A percentile compares a stretch with the other conserved stretches of the same genome.
These are phyloP conservation scores for Carex arenaria DNA, from an alignment of 202 grass and related monocot species.

Conservation along the genomic window DNA sequence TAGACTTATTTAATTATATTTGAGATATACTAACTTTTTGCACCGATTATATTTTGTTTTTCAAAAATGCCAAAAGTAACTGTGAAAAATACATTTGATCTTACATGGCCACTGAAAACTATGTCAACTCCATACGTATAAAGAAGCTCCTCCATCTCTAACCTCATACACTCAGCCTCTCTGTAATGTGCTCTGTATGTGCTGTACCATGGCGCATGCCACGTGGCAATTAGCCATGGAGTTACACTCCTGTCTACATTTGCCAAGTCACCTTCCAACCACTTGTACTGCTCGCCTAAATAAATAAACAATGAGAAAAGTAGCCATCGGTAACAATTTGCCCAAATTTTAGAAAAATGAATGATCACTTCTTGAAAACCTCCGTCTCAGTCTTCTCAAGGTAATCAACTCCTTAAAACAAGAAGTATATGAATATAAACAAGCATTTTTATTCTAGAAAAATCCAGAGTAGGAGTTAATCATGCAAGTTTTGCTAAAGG, in stretches of 20 bases:
- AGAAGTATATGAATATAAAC: not conserved
- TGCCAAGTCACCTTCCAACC: constrained; percentile 62
- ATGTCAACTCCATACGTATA: constrained; percentile 63
- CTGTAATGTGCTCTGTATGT: constrained; percentile 73
- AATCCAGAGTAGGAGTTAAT: not conserved
- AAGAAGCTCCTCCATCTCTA: constrained; percentile 88
- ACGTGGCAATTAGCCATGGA: constrained; percentile 71
- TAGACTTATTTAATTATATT: not conserved
- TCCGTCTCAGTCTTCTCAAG: not conserved
- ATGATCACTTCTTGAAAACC: not conserved
- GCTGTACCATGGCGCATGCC: constrained; percentile 92
- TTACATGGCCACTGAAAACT: constrained; percentile 86
- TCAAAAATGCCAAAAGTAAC: not conserved
- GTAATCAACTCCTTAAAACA: not conserved
- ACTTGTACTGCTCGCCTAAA: constrained; percentile 61
- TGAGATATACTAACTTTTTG: not conserved
- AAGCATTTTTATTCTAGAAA: not conserved
- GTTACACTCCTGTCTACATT: constrained; percentile 66
- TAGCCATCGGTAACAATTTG: not conserved
- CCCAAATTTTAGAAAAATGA: not conserved
- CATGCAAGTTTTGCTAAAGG: not conserved
- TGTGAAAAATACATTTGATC: not conserved
- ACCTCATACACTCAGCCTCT: constrained; percentile 81
- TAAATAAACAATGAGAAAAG: not conserved
- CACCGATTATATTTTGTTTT: not conserved